These are phyloP conservation scores for Alternaria consortialis DNA, from an alignment of 2,329 filamentous ascomycete genomes.

Conservation along the genomic window DNA sequence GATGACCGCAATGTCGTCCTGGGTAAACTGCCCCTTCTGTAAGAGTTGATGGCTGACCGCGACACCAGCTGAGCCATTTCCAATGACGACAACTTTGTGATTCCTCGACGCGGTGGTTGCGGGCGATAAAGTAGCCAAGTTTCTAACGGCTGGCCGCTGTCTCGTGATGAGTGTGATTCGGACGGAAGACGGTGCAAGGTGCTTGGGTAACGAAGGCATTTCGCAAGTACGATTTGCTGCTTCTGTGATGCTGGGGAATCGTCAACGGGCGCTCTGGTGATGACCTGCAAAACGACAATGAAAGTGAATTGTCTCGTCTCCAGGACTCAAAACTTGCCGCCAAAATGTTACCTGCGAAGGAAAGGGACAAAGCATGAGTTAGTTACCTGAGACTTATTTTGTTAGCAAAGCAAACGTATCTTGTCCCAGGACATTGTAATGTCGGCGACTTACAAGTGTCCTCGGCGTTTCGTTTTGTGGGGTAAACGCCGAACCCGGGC, in stretches of 20 bases:
- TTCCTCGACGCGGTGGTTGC: constrained; percentile 48
- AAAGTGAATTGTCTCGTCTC: background rate
- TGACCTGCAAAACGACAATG: background rate
- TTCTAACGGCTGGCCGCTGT: background rate
- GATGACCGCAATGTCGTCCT: constrained; percentile 69
- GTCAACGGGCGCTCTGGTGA: background rate
- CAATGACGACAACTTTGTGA: constrained; percentile 73
- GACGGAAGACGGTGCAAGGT: background rate
- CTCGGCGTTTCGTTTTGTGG: background rate
- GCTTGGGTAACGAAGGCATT: background rate
- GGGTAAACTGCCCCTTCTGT: constrained; percentile 63
- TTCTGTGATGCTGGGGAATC: background rate
- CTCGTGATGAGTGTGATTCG: background rate
- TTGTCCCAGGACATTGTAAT: background rate
- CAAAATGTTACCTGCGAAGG: background rate
- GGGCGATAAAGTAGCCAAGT: constrained; percentile 35
- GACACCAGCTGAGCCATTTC: constrained; percentile 72
- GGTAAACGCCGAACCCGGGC: background rate
- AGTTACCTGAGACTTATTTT: background rate
- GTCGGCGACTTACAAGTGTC: background rate
- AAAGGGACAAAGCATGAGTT: rapidly evolving
- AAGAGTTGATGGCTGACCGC: constrained; percentile 73
- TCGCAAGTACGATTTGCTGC: background rate
- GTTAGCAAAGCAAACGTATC: background rate
- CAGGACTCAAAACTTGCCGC: background rate